A percentile compares a stretch with the other conserved stretches of the same genome.
phyloP scores from a whole-genome alignment of 2,329 filamentous ascomycete genomes.

The Microdochium nivale region DNA sequence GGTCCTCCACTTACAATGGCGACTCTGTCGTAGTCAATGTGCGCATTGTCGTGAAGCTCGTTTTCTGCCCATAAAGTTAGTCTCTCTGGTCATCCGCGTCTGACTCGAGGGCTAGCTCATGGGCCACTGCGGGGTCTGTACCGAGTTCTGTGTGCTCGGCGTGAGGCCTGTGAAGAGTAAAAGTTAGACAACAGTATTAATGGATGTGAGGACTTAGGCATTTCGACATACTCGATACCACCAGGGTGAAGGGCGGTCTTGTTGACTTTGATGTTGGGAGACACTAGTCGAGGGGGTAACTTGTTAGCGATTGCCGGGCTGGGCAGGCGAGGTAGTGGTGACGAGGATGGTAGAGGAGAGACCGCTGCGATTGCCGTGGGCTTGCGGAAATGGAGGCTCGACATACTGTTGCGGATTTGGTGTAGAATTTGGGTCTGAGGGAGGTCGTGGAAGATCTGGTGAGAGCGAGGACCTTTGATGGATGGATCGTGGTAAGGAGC shows the following conservation, averaged over 20 bases:
- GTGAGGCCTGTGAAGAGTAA: conserved; percentile 51
- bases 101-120: background rate
- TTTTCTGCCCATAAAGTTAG: conserved; percentile 47
- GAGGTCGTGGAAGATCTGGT: conserved; percentile 26
- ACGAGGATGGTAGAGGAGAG: conserved; percentile 5
- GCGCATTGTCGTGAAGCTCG: conserved; percentile 92
- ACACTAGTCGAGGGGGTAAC: conserved; percentile 28
- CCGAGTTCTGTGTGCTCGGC: conserved; percentile 88
- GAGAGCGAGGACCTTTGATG: conserved; percentile 33
- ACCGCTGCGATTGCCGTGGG: background rate
- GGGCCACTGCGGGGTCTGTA: conserved; percentile 20
- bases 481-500: conserved; percentile 35
- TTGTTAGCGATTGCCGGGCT: background rate
- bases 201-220: conserved; percentile 3
- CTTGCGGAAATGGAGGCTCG: background rate
- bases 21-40: conserved; percentile 98
- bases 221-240: conserved; percentile 71
- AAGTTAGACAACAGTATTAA: conserved; percentile 15
- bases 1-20: conserved; percentile 66
- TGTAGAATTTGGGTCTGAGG: conserved; percentile 20
- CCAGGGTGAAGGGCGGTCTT: conserved; percentile 85
- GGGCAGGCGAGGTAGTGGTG: conserved; percentile 2
- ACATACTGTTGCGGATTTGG: conserved; percentile 17
- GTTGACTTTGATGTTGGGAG: conserved; percentile 60
- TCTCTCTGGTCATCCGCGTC: conserved; percentile 10